phyloP scores from a whole-genome alignment of 83 land plant genomes.

The Thuja plicata region DNA sequence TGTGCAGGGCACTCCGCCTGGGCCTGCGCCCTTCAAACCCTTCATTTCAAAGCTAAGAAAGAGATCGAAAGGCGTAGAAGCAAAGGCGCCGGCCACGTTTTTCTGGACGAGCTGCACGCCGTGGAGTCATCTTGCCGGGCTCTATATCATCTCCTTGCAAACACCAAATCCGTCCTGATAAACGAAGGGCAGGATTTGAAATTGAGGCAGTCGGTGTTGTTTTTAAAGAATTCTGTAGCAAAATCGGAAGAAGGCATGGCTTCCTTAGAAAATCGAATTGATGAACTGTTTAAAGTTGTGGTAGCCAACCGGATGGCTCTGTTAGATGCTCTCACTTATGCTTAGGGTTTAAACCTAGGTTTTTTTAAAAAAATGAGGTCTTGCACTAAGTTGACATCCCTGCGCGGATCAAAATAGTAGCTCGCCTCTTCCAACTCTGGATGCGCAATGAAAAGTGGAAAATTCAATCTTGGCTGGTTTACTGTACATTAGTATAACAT shows the following conservation, averaged over 20 bases:
- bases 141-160: not conserved
- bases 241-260: not conserved
- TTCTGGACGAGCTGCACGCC: constrained; percentile 5
- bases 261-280: not conserved
- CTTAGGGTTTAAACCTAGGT: not conserved
- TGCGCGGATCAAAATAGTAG: no score
- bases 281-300: not conserved
- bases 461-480: no score
- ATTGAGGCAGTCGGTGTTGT: not conserved
- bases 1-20: not conserved
- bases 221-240: not conserved
- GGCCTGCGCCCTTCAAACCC: not conserved
- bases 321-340: not conserved
- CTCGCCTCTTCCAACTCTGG: no score
- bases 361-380: no score
- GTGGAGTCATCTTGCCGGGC: not conserved
- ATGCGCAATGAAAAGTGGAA: no score
- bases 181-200: not conserved
- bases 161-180: not conserved
- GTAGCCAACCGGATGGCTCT: not conserved
- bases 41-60: constrained; percentile 18
- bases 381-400: no score
- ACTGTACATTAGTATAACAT: no score
- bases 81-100: constrained; percentile 9
- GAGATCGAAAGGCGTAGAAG: not conserved